Evolutionary conservation across 163 green algal genomes (phyloP).

Genomic region (Scenedesmus sp.): DNA sequence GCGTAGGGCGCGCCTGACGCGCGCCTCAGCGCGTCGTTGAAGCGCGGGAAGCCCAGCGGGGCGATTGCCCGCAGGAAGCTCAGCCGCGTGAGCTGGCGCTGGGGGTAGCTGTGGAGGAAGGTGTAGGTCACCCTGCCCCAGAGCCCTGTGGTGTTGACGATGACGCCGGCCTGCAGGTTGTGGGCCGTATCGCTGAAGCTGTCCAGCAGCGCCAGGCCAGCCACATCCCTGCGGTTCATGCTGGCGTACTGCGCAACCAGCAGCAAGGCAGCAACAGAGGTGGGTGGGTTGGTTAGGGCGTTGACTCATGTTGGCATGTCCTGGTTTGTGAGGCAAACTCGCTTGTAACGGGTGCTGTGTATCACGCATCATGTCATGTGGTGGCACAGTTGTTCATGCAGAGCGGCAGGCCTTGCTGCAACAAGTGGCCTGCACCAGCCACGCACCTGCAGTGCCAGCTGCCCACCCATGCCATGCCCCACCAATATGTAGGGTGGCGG

Average conservation of each 20-base stretch:
- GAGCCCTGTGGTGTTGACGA: constrained; percentile 10
- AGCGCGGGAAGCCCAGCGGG: background rate
- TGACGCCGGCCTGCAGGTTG: constrained; percentile 1
- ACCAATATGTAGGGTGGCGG: constrained; percentile 32
- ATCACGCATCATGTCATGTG: background rate
- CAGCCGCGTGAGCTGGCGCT: background rate
- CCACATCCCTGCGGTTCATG: background rate
- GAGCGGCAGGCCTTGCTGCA: background rate
- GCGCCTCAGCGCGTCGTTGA: background rate
- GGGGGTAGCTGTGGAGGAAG: background rate
- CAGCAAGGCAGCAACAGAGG: background rate
- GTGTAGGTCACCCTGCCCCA: constrained; percentile 18
- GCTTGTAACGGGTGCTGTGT: too few species aligned
- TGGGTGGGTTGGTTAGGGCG: background rate
- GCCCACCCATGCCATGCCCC: constrained; percentile 26
- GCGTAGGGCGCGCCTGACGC: background rate
- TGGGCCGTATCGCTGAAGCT: constrained; percentile 11
- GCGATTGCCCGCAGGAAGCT: background rate
- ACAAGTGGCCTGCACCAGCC: background rate
- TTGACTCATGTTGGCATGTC: background rate
- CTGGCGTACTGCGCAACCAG: background rate
- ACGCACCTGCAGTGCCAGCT: constrained; percentile 13
- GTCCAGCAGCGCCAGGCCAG: constrained; percentile 25
- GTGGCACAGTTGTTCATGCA: background rate
- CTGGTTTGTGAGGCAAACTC: background rate